Base-by-base conservation (phyloP, 2,329 filamentous ascomycete genomes). In the Neofusicoccum sp. region DNA sequence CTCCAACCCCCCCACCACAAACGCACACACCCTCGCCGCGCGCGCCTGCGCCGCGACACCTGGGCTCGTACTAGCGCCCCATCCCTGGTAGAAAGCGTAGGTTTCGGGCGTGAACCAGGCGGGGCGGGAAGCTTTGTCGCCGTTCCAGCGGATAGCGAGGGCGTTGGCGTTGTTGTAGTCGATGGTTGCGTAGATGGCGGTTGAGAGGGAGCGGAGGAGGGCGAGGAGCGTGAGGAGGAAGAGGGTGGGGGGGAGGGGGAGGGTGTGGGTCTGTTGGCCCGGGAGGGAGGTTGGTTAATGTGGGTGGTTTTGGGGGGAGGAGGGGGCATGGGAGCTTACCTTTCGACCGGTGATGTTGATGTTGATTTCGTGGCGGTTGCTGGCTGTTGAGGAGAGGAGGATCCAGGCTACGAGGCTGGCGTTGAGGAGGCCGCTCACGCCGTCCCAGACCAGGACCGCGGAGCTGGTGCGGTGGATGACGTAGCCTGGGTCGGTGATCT, bases 1-100 rank as follows among this genome's bases (percentile, higher is more conserved):
- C 33, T 7, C 75, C 63, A 78, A 76, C 64, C 75, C 77, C 31
- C 41, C 56, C 59, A 31, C 14, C 43, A 66, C 65, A 4, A 65
- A 50, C 29, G 37, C 56, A 37, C 61, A 64, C 4, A 22, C 29
- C 5, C 43, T 6, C 33, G 70, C 70, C 16, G 66, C 66, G 63
- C 78, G 78, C 41, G 85, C 84, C 66, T 80, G 75, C 37, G 4
- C 39, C 1, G 54, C 54, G 0, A 58, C 54, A 1, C n/a, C 29
- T 31, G 39, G 39, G 29, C 54, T 58, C 14, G 54, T 58, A 29
- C 29, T 22, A 29, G 44, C 54, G 36, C 50, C 50, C 37, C 37
- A 56, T 6, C 50, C 50, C 36, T 56, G 54, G 29, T 58, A 44
- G 12, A 31, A 29, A 41, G 54, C 54, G 31, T 58, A 58, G 29